These are phyloP conservation scores for Pisolithus thermaeus DNA, from an alignment of 1,284 basidiomycete species.

Conservation along the genomic window DNA sequence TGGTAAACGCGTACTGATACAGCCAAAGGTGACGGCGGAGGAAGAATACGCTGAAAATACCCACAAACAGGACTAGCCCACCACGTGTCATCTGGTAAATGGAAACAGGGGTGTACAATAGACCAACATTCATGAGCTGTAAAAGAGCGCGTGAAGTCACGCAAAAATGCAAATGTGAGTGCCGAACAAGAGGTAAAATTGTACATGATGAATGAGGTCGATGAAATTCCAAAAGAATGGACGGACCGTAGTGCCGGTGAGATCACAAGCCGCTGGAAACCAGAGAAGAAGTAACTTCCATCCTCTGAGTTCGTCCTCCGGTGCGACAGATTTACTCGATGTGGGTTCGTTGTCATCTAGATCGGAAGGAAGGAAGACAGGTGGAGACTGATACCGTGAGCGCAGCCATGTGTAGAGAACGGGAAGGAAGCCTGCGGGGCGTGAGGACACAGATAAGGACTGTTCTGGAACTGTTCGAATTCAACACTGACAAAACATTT, in stretches of 20 bases:
- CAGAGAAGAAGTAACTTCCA: conserved; percentile 74
- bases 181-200: conserved; percentile 10
- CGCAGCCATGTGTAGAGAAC: conserved; percentile 65
- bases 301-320: conserved; percentile 49
- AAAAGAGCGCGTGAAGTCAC: conserved; percentile 14
- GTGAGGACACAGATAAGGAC: conserved; percentile 21
- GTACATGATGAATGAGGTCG: conserved; percentile 6
- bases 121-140: conserved; percentile 90
- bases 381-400: conserved; percentile 39
- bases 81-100: conserved; percentile 99
- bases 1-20: conserved; percentile 58
- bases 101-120: conserved; percentile 93
- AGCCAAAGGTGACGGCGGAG: conserved; percentile 75
- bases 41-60: conserved; percentile 88
- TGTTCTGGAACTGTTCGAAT: conserved; percentile 15
- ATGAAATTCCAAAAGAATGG: conserved; percentile 10
- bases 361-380: conserved; percentile 54
- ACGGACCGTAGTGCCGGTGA: conserved; percentile 81
- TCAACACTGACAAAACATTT: conserved; percentile 76
- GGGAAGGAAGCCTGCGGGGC: conserved; percentile 68
- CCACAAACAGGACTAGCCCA: conserved; percentile 95
- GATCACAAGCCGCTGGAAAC: conserved; percentile 85
- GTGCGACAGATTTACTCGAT: conserved; percentile 33
- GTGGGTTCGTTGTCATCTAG: conserved; percentile 36
- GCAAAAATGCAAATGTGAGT: conserved; percentile 13